Conservation (phyloP, 345 rosid species). For the Populus euphratica region DNA sequence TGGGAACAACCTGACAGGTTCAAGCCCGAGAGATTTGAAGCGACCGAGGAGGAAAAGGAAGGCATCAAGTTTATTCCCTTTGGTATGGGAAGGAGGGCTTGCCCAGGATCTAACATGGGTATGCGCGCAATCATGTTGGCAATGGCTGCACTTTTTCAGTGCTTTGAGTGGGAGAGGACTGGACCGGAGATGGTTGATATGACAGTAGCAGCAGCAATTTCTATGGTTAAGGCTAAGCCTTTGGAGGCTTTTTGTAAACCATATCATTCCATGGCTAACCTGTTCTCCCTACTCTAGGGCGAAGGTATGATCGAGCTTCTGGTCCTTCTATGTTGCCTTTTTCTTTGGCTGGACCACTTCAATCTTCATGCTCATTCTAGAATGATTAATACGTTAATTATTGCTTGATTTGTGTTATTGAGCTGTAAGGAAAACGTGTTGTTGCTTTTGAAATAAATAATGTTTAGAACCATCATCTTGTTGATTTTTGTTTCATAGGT, state of each 20-base stretch:
- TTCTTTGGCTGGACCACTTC: no score
- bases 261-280: no score
- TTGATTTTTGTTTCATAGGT: no score
- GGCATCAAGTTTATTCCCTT: slow-evolving; percentile 27
- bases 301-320: no score
- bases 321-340: no score
- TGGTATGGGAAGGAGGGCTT: slow-evolving; percentile 29
- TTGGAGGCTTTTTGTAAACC: slow-evolving; percentile 31
- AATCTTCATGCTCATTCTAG: no score
- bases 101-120: slow-evolving; percentile 27
- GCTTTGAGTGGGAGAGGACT: slow-evolving; percentile 29
- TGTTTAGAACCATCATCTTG: no score
- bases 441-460: no score
- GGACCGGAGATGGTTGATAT: slow-evolving; percentile 8
- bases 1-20: slow-evolving; percentile 29
- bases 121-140: slow-evolving; percentile 21
- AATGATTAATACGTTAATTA: no score
- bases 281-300: no score
- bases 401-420: no score
- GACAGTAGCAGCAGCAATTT: slow-evolving; percentile 16
- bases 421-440: no score
- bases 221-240: slow-evolving; percentile 27
- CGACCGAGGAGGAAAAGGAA: slow-evolving; percentile 3
- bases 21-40: slow-evolving; percentile 40
- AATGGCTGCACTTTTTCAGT: slow-evolving; percentile 28